These are phyloP conservation scores for Akanthomyces uredinophilus DNA, from an alignment of 2,329 filamentous ascomycete species.

Conservation along the genomic window DNA sequence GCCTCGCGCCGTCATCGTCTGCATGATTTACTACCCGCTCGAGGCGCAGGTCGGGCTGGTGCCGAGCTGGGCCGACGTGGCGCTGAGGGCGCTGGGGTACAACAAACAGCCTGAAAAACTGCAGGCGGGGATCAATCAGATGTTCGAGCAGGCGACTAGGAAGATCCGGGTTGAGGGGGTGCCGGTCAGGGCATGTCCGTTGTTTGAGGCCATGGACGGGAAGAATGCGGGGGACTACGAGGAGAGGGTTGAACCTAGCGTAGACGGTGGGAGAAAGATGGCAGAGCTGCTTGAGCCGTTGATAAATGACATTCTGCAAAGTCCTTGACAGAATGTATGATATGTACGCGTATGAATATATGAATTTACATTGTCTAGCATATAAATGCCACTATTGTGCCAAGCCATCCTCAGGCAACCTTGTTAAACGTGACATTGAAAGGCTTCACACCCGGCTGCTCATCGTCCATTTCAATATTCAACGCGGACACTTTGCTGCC, in stretches of 20 bases:
- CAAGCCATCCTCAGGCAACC: background rate
- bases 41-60: background rate
- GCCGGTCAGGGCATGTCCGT: background rate
- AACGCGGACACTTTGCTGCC: background rate
- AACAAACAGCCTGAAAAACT: background rate
- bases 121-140: slow-evolving; percentile 3
- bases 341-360: too few relatives aligned
- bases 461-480: background rate
- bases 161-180: background rate
- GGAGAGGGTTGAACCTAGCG: slow-evolving; percentile 13
- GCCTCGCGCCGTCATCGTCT: slow-evolving; percentile 8
- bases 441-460: fast-evolving
- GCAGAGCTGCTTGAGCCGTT: background rate
- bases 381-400: background rate
- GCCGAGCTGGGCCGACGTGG: slow-evolving; percentile 7
- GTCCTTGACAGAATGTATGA: background rate
- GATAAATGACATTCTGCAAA: background rate
- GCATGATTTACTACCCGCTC: slow-evolving; percentile 13
- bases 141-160: slow-evolving; percentile 11
- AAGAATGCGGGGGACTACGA: slow-evolving; percentile 2
- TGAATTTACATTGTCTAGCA: too few relatives aligned
- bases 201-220: background rate
- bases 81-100: slow-evolving; percentile 9
- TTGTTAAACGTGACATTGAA: background rate
- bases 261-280: slow-evolving; percentile 9